phyloP scores from a whole-genome alignment of 2,329 filamentous ascomycete species.

The Pestalotiopsis sp. region DNA sequence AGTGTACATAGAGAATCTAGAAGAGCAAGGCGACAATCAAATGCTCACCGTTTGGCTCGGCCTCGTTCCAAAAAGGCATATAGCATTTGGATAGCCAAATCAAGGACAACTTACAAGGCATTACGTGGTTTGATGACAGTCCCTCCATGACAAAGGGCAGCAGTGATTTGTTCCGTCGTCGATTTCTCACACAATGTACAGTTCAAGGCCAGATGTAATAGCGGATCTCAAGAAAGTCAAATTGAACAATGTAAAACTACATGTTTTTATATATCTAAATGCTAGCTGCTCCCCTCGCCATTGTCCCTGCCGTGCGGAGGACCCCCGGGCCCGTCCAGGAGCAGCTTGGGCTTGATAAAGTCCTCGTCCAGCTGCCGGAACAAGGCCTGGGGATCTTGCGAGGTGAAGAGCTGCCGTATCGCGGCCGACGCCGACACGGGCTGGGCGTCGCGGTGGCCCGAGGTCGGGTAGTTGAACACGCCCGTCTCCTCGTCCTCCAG shows the following conservation, averaged over 20 bases:
- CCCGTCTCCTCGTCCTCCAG: slow-evolving; percentile 28
- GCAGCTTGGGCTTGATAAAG: slow-evolving; percentile 88
- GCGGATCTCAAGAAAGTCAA: not conserved
- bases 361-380: slow-evolving; percentile 94
- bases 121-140: not conserved
- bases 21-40: not conserved
- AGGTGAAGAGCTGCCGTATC: slow-evolving; percentile 78
- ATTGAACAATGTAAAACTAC: not conserved
- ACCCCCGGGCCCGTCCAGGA: slow-evolving; percentile 68
- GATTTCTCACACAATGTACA: not conserved
- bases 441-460: slow-evolving; percentile 34
- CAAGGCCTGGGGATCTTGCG: slow-evolving; percentile 86
- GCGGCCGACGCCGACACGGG: slow-evolving; percentile 74
- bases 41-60: not conserved
- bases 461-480: slow-evolving; percentile 38
- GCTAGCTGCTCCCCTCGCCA: slow-evolving; percentile 29
- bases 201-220: not conserved
- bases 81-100: not conserved
- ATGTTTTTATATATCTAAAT: slow-evolving; percentile 14
- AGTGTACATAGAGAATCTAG: slow-evolving; percentile 10
- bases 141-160: too few species aligned
- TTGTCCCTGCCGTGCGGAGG: slow-evolving; percentile 24
- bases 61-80: not conserved
- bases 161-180: too few species aligned
- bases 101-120: not conserved